Conservation (phyloP, 2,329 filamentous ascomycete species). For the Penicillium sp. region DNA sequence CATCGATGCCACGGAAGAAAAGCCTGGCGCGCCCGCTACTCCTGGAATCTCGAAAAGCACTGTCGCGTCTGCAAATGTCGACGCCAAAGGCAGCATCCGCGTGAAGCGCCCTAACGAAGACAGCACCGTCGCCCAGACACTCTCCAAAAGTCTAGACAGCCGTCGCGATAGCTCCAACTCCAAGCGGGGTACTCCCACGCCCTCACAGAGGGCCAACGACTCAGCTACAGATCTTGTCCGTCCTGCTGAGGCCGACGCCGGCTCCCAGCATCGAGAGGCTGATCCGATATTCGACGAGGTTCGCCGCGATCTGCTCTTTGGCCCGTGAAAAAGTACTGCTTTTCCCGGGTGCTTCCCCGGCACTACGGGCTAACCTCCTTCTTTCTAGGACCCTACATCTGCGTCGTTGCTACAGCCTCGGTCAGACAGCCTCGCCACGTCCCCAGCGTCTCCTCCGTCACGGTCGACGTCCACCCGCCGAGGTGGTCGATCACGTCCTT, state of each 20-base stretch:
- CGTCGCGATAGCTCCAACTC: conserved; percentile 83
- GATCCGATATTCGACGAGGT: conserved; percentile 48
- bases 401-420: conserved; percentile 3
- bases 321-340: conserved; percentile 38
- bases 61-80: conserved; percentile 81
- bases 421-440: conserved; percentile 4
- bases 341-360: conserved; percentile 20
- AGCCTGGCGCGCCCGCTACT: conserved; percentile 84
- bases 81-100: conserved; percentile 71
- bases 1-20: conserved; percentile 90
- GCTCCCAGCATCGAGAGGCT: conserved; percentile 37
- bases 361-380: conserved; percentile 4
- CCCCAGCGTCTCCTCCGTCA: conserved; percentile 25
- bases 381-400: neutral
- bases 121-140: conserved; percentile 71
- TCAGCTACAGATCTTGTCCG: conserved; percentile 37
- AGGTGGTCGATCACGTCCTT: conserved; percentile 31
- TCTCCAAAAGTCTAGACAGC: conserved; percentile 87
- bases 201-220: conserved; percentile 33
- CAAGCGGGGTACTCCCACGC: conserved; percentile 61
- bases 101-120: conserved; percentile 57
- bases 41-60: conserved; percentile 90
- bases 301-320: conserved; percentile 47
- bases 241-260: conserved; percentile 35
- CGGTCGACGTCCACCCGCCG: conserved; percentile 25